Base-by-base conservation (phyloP, 2,329 filamentous ascomycete species). In the Talaromyces sp. region DNA sequence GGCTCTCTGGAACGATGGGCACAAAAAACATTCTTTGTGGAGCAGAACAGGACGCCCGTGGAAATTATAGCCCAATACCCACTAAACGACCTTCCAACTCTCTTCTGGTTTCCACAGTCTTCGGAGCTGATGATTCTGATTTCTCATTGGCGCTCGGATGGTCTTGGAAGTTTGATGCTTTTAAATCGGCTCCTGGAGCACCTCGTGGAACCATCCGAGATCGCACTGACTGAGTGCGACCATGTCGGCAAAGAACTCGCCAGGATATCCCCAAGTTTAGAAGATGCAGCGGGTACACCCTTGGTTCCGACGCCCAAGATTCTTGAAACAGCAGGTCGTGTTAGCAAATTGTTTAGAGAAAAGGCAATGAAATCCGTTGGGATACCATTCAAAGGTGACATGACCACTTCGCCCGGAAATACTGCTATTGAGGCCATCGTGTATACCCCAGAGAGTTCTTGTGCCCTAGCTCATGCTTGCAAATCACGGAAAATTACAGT, bases 71-170 rank as follows among this genome's bases (percentile, higher is more conserved):
- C 54, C 11, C 11, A 27, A 19, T 57, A 54, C 19, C 29, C 54
- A 10, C 27, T 58, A 19, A 46, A 46, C 21, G 57, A 60, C 14
- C 54, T 64, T 9, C 63, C 63, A 10, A 56, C 24, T 57, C 50
- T 64, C 14, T 26, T 57, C 43, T 63, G 56, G 38, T 46, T 63
- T 9, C 54, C 63, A 17, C 17, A 54, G 10, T 59, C 61, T 8
- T 64, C 63, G 8, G 58, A 61, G 46, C 24, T 64, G 35, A 29
- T 64, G n/a, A 43, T 64, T 12, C 24, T 61, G 7, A 32, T 52
- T 27, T 64, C 61, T 12, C 63, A 64, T 56, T 64, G 63, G 63
- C 63, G 63, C 29, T 26, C 61, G 24, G 63, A 64, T 32, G 63
- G 54, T 10, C 11, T 64, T 6, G 63, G 63, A 11, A 63, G 41